Percentiles rank a stretch among this genome's conserved stretches.
phyloP scores from a whole-genome alignment of 768 basidiomycete species.

The Mycena maculata region DNA sequence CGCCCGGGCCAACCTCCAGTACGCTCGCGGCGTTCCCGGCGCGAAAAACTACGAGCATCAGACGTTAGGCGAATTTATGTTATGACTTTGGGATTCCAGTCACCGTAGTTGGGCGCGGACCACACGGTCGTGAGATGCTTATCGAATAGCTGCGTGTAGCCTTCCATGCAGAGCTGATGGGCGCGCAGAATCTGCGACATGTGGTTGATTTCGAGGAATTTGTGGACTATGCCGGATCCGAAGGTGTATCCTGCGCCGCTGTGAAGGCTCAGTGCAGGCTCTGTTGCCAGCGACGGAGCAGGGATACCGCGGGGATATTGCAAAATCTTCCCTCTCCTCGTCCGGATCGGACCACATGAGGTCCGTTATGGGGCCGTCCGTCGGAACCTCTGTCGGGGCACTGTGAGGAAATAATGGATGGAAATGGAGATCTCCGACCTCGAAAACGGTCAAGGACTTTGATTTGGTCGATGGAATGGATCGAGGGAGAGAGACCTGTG shows the following conservation, averaged over 20 bases:
- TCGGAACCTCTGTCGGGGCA: slow-evolving; percentile 99
- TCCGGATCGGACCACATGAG: slow-evolving; percentile 99
- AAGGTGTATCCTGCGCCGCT: slow-evolving; percentile 99
- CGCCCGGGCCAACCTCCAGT: slow-evolving; percentile 92
- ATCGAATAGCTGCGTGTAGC: slow-evolving; percentile 95
- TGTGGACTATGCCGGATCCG: slow-evolving; percentile 96
- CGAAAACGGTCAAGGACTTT: slow-evolving; percentile 99
- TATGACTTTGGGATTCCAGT: neutral
- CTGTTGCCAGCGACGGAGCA: too few relatives aligned
- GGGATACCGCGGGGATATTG: slow-evolving; percentile 99
- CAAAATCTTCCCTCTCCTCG: slow-evolving; percentile 97
- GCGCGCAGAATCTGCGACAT: slow-evolving; percentile 98
- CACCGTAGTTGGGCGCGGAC: slow-evolving; percentile 95
- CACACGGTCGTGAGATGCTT: slow-evolving; percentile 96
- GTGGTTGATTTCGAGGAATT: slow-evolving; percentile 94
- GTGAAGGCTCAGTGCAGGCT: slow-evolving; percentile 39
- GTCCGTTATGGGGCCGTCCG: slow-evolving; percentile 99
- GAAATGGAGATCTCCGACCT: too few relatives aligned
- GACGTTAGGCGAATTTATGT: too few relatives aligned
- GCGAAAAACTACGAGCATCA: slow-evolving; percentile 72
- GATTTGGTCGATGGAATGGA: slow-evolving; percentile 99
- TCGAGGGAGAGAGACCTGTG: slow-evolving; percentile 93
- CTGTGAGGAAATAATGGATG: too few relatives aligned
- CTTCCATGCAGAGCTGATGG: slow-evolving; percentile 99
- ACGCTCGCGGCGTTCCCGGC: slow-evolving; percentile 98